Base-by-base conservation (phyloP, 2,329 filamentous ascomycete species). In the Xylariaceae sp. region DNA sequence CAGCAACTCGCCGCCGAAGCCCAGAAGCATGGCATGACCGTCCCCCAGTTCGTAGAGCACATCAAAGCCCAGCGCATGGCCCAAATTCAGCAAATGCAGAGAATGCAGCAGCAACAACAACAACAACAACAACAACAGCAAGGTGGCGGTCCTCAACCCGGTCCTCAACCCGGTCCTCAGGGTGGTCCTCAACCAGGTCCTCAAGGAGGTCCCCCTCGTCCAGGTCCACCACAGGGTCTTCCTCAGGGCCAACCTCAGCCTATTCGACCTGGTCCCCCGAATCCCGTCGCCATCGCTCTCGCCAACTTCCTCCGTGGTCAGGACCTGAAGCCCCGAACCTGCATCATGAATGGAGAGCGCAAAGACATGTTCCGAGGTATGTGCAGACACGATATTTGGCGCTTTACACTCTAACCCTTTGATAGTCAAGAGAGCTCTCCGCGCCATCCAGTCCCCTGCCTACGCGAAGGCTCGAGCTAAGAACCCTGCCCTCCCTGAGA, bases 281-380 rank as follows among this genome's bases (percentile, higher is more conserved):
- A 95, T 58, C 92, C 92, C 32, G 83, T 90, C 61, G 91, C 90
- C 17, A 71, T 97, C 37, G 90, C 91, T 7, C 79, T 98, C 44
- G 94, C 93, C 55, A 85, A 88, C 61, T 98, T 95, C 70, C 72
- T 98, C 48, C 83, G 83, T 56, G 68, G 78, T 47, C 91, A 96
- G 70, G 81, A 93, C 48, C 72, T 98, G 54, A 98, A 98, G 77
- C 77, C 80, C 16, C 79, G 93, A 53, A 96, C 91, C 16, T 92
- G 88, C 65, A 94, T 98, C 54, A 79, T 97, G 55, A 91, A 96
- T 55, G 93, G 93, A 60, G 91, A 96, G 76, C 82, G 93, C 61
- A 97, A 95, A 71, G 92, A 98, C 55, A 94, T 98, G 88, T 97
- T 98, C 70, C 86, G 85, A 77, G 90, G 89, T 92, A 74, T 40